These are phyloP conservation scores for Scheffersomyces ergatensis DNA, from an alignment of 805 yeast species.

Conservation along the genomic window DNA sequence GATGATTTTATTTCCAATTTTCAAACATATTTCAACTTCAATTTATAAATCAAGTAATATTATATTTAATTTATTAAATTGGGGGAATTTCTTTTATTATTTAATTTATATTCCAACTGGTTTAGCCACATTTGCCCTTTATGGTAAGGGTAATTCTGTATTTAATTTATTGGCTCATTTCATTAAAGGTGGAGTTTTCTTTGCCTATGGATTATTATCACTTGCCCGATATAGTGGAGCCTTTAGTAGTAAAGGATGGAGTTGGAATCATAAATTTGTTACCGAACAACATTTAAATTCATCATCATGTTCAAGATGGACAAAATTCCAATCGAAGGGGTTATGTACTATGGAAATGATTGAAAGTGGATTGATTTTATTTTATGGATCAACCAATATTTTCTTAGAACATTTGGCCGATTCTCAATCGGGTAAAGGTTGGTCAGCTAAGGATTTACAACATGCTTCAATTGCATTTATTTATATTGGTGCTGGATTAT, in stretches of 20 bases:
- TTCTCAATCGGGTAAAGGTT: conserved; percentile 64
- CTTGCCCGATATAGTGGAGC: conserved; percentile 87
- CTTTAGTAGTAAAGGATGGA: conserved; percentile 74
- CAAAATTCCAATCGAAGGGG: conserved; percentile 38
- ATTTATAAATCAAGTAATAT: conserved; percentile 11
- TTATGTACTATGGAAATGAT: conserved; percentile 80
- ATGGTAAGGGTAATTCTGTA: conserved; percentile 67
- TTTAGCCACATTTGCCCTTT: conserved; percentile 61
- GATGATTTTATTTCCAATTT: neutral
- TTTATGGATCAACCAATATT: conserved; percentile 86
- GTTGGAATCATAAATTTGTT: conserved; percentile 66
- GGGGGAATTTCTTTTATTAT: conserved; percentile 62
- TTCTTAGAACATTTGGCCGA: conserved; percentile 78
- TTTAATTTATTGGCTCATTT: conserved; percentile 90
- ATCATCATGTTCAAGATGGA: conserved; percentile 21
- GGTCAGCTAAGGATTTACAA: conserved; percentile 63
- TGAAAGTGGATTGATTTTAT: conserved; percentile 75
- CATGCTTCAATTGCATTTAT: conserved; percentile 32
- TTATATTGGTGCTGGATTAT: conserved; percentile 87
- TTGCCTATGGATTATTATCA: conserved; percentile 72
- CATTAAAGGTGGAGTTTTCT: conserved; percentile 92
- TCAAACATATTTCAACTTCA: neutral
- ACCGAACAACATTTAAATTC: conserved; percentile 31
- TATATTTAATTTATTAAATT: conserved; percentile 52
- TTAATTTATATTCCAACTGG: conserved; percentile 59